Conservation (phyloP, 306 rosid genomes). For the Cicer arietinum region DNA sequence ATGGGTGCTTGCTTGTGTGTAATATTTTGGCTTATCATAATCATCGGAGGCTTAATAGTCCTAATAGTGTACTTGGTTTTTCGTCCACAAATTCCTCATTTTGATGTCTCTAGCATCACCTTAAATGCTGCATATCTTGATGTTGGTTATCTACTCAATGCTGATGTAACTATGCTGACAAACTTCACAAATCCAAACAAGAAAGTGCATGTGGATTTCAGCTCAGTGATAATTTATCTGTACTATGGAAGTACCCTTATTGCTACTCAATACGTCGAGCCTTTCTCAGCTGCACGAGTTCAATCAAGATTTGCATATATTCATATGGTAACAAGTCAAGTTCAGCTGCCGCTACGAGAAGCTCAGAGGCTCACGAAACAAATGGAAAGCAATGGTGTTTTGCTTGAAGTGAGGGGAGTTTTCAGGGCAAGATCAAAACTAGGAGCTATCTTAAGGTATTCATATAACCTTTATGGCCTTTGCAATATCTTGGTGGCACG, state of each 20-base stretch:
- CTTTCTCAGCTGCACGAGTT: conserved; percentile 69
- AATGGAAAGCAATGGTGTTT: conserved; percentile 63
- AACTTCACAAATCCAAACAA: conserved; percentile 94
- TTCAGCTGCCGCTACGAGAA: conserved; percentile 64
- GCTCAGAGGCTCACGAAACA: conserved; percentile 65
- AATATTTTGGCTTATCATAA: conserved; percentile 78
- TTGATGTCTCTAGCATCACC: conserved; percentile 66
- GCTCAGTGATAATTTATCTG: conserved; percentile 60
- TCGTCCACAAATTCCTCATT: conserved; percentile 79
- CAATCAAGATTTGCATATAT: conserved; percentile 60
- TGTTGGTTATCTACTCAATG: conserved; percentile 86
- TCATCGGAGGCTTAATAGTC: conserved; percentile 75
- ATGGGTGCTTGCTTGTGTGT: conserved; percentile 63
- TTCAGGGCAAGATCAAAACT: conserved; percentile 74
- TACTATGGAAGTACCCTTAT: conserved; percentile 74
- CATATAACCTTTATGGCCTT: conserved; percentile 64
- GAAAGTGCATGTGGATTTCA: conserved; percentile 80
- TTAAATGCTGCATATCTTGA: conserved; percentile 92
- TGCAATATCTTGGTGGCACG: conserved; percentile 66
- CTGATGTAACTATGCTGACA: conserved; percentile 76
- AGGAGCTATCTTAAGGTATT: conserved; percentile 71
- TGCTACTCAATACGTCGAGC: conserved; percentile 67
- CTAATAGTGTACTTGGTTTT: conserved; percentile 81
- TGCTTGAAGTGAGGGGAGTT: conserved; percentile 60
- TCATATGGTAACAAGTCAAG: conserved; percentile 78